A percentile compares a stretch with the other conserved stretches of the same genome.
Evolutionary conservation across 1,284 basidiomycete genomes (phyloP).

Genomic region (Schizophyllum commune): DNA sequence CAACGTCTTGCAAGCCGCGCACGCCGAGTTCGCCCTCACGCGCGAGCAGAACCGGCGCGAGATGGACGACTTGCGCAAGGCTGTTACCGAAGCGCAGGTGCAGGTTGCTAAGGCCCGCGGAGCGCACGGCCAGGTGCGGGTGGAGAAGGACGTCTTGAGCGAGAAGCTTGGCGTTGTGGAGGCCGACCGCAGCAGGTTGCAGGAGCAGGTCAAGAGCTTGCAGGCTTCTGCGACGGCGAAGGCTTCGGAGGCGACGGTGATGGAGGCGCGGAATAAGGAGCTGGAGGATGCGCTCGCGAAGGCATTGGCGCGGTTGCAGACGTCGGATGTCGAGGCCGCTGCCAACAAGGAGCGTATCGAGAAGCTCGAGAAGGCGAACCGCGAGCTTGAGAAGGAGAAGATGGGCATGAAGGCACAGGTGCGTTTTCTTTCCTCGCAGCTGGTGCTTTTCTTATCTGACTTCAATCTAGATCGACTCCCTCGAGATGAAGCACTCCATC

Average conservation of each 20-base stretch:
- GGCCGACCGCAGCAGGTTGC: constrained; percentile 53
- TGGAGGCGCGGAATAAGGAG: constrained; percentile 51
- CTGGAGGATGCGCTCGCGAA: constrained; percentile 62
- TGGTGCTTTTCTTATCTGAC: constrained; percentile 1
- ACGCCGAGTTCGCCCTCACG: constrained; percentile 52
- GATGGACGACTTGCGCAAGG: constrained; percentile 57
- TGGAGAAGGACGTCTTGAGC: constrained; percentile 65
- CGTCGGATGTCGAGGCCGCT: constrained; percentile 59
- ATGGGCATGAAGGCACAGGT: constrained; percentile 53
- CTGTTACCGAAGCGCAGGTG: constrained; percentile 59
- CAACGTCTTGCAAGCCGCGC: constrained; percentile 46
- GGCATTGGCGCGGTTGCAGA: constrained; percentile 59
- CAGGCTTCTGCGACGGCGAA: constrained; percentile 38
- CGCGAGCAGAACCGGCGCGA: constrained; percentile 51
- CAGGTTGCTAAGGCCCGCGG: constrained; percentile 68
- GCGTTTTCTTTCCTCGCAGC: constrained; percentile 14
- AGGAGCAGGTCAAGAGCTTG: constrained; percentile 44
- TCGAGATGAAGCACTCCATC: constrained; percentile 51
- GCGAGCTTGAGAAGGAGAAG: constrained; percentile 45
- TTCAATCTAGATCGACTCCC: constrained; percentile 42
- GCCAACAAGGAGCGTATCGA: constrained; percentile 48
- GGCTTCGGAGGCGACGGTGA: constrained; percentile 34
- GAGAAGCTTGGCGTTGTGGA: constrained; percentile 57
- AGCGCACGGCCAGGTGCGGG: constrained; percentile 68
- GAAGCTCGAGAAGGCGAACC: constrained; percentile 53